A percentile compares a stretch with the other conserved stretches of the same genome.
phyloP scores from a whole-genome alignment of 2,329 filamentous ascomycete genomes.

The Alternaria hordeiaustralica region DNA sequence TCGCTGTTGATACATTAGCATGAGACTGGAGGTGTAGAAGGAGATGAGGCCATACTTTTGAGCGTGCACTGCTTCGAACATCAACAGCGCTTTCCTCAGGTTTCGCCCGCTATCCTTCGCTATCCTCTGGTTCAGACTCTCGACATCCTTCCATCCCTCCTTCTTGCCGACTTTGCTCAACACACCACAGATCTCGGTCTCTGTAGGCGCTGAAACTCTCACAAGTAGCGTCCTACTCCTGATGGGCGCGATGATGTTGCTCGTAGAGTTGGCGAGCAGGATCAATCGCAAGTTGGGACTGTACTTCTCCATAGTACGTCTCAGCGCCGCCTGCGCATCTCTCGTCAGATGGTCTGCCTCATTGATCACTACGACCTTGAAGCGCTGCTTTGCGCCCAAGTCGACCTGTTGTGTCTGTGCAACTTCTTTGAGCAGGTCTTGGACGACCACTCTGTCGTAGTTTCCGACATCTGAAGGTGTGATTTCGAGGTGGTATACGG shows the following conservation, averaged over 20 bases:
- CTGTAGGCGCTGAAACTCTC: constrained; percentile 85
- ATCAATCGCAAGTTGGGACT: constrained; percentile 93
- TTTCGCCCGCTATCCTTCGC: constrained; percentile 91
- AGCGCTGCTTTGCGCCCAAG: constrained; percentile 83
- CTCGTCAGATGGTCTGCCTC: constrained; percentile 93
- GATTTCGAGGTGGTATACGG: constrained; percentile 97
- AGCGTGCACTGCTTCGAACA: constrained; percentile 97
- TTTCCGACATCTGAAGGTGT: constrained; percentile 96
- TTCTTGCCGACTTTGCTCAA: constrained; percentile 73
- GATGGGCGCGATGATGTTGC: constrained; percentile 99
- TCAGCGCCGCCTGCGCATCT: constrained; percentile 92
- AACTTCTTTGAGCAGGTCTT: constrained; percentile 95
- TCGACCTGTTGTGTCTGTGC: constrained; percentile 99
- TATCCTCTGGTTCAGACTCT: constrained; percentile 80
- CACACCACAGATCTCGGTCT: constrained; percentile 82
- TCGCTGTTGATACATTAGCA: constrained; percentile 65
- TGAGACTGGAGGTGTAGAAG: not conserved
- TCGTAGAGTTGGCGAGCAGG: constrained; percentile 91
- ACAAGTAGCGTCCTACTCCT: constrained; percentile 89
- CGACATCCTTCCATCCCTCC: constrained; percentile 81
- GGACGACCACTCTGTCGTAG: constrained; percentile 94
- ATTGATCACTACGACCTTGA: constrained; percentile 99
- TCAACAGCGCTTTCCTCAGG: constrained; percentile 84
- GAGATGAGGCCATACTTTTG: constrained; percentile 74
- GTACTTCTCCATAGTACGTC: constrained; percentile 99